These are phyloP conservation scores for Zygoascus tannicola DNA, from an alignment of 805 yeast species.

Conservation along the genomic window DNA sequence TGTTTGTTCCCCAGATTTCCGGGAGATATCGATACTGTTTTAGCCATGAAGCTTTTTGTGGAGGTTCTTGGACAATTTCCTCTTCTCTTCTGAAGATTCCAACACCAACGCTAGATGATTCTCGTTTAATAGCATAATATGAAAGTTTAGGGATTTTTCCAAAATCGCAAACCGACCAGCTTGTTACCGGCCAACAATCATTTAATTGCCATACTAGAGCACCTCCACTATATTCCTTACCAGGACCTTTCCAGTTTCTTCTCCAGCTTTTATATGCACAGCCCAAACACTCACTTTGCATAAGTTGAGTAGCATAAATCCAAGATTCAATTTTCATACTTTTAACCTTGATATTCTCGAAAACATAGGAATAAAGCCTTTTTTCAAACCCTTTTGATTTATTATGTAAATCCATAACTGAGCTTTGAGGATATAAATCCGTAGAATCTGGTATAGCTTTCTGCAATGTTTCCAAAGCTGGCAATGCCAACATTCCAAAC, in stretches of 20 bases:
- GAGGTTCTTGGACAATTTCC: neutral
- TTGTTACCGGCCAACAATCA: constrained; percentile 45
- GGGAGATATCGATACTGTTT: constrained; percentile 15
- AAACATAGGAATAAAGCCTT: constrained; percentile 37
- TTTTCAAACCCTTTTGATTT: constrained; percentile 41
- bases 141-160: constrained; percentile 37
- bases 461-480: constrained; percentile 31
- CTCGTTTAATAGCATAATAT: constrained; percentile 40
- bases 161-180: constrained; percentile 41
- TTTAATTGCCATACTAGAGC: constrained; percentile 46
- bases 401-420: constrained; percentile 38
- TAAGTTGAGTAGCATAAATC: constrained; percentile 44
- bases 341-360: constrained; percentile 35
- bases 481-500: constrained; percentile 46
- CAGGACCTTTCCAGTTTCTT: constrained; percentile 35
- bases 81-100: constrained; percentile 29
- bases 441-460: constrained; percentile 30
- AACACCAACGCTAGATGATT: constrained; percentile 26
- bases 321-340: constrained; percentile 33
- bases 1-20: constrained; percentile 37
- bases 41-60: constrained; percentile 3
- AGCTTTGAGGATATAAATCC: constrained; percentile 38
- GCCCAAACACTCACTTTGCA: constrained; percentile 43
- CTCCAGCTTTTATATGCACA: constrained; percentile 41
- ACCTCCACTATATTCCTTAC: constrained; percentile 35